These are phyloP conservation scores for Cyclotella cryptica DNA, from an alignment of 108 stramenopile species.

Conservation along the genomic window DNA sequence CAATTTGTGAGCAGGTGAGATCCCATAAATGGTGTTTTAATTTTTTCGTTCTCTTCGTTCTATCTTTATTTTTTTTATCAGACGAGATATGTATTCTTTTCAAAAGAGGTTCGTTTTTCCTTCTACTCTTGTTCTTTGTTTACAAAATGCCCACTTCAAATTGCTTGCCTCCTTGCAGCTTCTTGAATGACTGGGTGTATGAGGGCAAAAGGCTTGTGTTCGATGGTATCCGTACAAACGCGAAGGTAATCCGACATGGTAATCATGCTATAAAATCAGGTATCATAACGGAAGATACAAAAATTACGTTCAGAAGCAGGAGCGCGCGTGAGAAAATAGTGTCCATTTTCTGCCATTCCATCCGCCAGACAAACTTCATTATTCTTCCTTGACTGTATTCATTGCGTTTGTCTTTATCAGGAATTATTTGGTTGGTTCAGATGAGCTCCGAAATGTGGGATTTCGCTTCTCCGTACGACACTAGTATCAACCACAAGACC, in stretches of 20 bases:
- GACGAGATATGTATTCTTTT: slow-evolving; percentile 86
- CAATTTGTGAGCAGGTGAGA: slow-evolving; percentile 77
- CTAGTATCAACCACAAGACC: slow-evolving; percentile 43
- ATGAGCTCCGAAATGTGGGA: slow-evolving; percentile 98
- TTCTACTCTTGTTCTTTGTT: neutral
- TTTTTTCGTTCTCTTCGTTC: neutral
- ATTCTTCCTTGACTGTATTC: neutral
- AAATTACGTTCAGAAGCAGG: slow-evolving; percentile 92
- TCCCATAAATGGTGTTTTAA: neutral
- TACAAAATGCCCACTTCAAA: neutral
- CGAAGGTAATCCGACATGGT: slow-evolving; percentile 77
- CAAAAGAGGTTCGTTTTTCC: slow-evolving; percentile 44
- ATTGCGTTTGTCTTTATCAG: neutral
- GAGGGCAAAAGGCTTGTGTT: slow-evolving; percentile 77
- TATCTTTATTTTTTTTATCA: neutral
- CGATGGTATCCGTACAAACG: slow-evolving; percentile 70
- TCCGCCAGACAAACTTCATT: neutral
- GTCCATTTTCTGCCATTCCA: neutral
- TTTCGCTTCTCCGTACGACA: slow-evolving; percentile 77
- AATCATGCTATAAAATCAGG: slow-evolving; percentile 69
- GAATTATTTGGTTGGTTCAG: slow-evolving; percentile 94
- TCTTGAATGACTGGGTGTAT: slow-evolving; percentile 83
- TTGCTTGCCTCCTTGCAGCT: neutral
- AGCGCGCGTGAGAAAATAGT: slow-evolving; percentile 75
- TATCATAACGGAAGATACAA: slow-evolving; percentile 84